Percentiles rank a stretch among this genome's conserved stretches.
Evolutionary conservation across 345 rosid species (phyloP).

Genomic region (Raphanus raphanistrum): DNA sequence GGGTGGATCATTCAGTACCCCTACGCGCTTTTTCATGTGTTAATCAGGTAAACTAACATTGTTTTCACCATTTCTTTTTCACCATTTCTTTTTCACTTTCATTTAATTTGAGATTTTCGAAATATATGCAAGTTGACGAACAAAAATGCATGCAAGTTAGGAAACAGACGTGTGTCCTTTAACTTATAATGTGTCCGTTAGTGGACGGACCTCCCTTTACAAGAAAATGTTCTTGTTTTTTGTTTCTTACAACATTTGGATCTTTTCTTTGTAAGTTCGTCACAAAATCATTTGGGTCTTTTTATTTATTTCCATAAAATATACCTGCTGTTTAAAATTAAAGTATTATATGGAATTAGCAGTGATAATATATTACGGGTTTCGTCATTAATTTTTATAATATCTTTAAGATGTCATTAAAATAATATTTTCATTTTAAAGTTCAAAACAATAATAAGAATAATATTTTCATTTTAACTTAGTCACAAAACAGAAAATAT

Average conservation of each 20-base stretch:
- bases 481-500: neutral
- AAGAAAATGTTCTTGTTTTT: neutral
- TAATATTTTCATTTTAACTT: no score
- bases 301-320: no score
- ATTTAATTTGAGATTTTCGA: constrained; percentile 2
- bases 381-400: neutral
- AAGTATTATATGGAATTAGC: neutral
- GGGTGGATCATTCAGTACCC: neutral
- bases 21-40: no score
- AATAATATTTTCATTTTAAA: neutral
- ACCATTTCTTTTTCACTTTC: neutral
- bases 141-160: constrained; percentile 36
- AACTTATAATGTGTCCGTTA: constrained; percentile 27
- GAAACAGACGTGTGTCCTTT: constrained; percentile 36
- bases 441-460: no score
- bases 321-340: neutral
- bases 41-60: neutral
- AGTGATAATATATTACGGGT: neutral
- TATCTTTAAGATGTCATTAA: neutral
- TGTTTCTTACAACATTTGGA: neutral
- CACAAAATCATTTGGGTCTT: no score
- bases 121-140: constrained; percentile 29
- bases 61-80: neutral
- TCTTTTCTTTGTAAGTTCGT: neutral
- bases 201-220: constrained; percentile 26